A percentile compares a stretch with the other conserved stretches of the same genome.
Evolutionary conservation across 192 early-diverging fungal genomes (phyloP).

Genomic region (Coemansia sp.): DNA sequence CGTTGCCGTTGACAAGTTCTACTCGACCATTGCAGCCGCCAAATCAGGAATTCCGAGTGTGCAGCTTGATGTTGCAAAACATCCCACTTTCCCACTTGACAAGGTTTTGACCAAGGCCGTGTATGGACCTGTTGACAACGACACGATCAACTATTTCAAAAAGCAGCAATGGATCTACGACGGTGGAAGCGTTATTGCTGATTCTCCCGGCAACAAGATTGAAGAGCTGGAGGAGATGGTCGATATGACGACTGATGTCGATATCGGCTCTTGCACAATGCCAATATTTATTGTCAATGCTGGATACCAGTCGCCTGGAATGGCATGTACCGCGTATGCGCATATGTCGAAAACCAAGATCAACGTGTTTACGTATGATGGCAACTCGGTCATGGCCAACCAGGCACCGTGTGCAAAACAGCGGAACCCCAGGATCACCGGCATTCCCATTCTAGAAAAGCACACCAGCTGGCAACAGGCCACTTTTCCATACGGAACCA

Average conservation of each 20-base stretch:
- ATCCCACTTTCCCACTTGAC: not conserved
- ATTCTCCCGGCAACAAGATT: not conserved
- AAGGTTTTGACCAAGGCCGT: not conserved
- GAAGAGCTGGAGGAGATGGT: slow-evolving; percentile 1
- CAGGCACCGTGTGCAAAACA: not conserved
- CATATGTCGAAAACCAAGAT: not conserved
- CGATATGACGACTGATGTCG: not conserved
- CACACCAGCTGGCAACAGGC: not conserved
- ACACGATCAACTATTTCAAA: not conserved
- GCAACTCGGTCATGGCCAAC: not conserved
- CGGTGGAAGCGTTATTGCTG: not conserved
- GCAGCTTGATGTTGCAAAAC: not conserved
- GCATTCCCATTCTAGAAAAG: not conserved
- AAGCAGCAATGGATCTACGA: not conserved
- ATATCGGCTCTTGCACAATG: not conserved
- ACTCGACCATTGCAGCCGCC: not conserved
- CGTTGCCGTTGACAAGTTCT: not conserved
- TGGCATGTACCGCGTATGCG: not conserved
- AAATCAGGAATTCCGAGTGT: not conserved
- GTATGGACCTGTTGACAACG: not conserved
- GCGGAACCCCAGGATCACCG: not conserved
- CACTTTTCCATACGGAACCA: not conserved
- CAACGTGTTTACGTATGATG: slow-evolving; percentile 1
- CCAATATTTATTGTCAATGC: not conserved
- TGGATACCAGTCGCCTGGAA: slow-evolving; percentile 3